phyloP scores from a whole-genome alignment of 352 stramenopile species.

The Phytophthora agathidicida region DNA sequence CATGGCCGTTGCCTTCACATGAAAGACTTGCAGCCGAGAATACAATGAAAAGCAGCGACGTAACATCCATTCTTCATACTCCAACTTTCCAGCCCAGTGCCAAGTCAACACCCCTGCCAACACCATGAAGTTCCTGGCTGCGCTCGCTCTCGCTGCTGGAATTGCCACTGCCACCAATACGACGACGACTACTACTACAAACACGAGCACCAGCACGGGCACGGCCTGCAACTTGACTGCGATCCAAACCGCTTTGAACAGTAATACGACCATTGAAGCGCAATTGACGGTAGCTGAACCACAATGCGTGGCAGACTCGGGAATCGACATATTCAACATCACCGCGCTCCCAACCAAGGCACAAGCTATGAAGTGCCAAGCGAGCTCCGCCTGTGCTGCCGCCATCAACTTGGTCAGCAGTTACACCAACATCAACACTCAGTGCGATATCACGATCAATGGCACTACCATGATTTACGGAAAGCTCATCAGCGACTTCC shows the following conservation, averaged over 20 bases:
- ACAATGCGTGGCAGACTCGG: conserved; percentile 32
- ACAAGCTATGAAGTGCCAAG: conserved; percentile 34
- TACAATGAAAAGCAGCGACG: not conserved
- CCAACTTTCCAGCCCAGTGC: conserved; percentile 5
- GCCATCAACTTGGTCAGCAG: conserved; percentile 65
- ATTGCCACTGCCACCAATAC: conserved; percentile 6
- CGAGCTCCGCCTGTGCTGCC: conserved; percentile 41
- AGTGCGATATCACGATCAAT: conserved; percentile 54
- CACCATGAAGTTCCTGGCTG: conserved; percentile 36
- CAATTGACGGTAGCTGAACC: conserved; percentile 22
- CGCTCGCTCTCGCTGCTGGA: conserved; percentile 8
- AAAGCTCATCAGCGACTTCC: conserved; percentile 49
- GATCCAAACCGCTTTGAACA: conserved; percentile 45
- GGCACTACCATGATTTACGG: conserved; percentile 46
- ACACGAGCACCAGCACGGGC: too few relatives aligned
- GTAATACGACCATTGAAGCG: conserved; percentile 19
- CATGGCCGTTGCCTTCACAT: conserved; percentile 6
- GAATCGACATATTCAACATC: conserved; percentile 57
- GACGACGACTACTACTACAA: too few relatives aligned
- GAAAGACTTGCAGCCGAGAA: not conserved
- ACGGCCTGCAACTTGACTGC: conserved; percentile 51
- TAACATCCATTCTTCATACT: not conserved
- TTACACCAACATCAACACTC: conserved; percentile 51
- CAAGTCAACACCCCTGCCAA: not conserved
- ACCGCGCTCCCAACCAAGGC: conserved; percentile 42